A percentile compares a stretch with the other conserved stretches of the same genome.
Evolutionary conservation across 2,329 filamentous ascomycete species (phyloP).

Genomic region (Ustulina deusta): DNA sequence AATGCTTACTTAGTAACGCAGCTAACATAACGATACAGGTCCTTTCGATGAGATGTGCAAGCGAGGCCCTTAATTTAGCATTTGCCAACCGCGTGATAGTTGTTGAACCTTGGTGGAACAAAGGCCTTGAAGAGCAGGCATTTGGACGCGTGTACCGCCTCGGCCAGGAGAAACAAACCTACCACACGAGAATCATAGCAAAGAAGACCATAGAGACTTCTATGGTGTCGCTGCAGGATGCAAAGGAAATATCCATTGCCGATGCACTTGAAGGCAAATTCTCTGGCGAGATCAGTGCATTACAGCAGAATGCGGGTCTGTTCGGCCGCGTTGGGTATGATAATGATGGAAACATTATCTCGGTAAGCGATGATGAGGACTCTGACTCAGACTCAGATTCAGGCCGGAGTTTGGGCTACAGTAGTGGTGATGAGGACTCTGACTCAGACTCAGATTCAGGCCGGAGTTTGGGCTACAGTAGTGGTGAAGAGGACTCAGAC

Average conservation of each 20-base stretch:
- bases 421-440: no score
- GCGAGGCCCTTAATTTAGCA: conserved; percentile 18
- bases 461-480: no score
- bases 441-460: no score
- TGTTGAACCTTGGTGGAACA: conserved; percentile 27
- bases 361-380: background rate
- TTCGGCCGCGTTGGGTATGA: background rate
- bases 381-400: background rate
- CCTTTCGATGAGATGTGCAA: conserved; percentile 1
- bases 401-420: no score
- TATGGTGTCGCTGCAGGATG: background rate
- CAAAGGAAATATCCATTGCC: background rate
- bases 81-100: conserved; percentile 28
- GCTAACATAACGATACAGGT: background rate
- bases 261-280: background rate
- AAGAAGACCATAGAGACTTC: background rate
- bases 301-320: background rate
- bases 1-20: background rate
- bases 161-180: conserved; percentile 26
- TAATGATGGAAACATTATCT: background rate
- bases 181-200: conserved; percentile 14
- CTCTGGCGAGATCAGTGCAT: background rate
- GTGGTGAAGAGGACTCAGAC: no score
- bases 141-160: conserved; percentile 21
- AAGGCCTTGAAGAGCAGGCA: conserved; percentile 18